Conservation (phyloP, 352 stramenopile species). For the Pythium plurisporium region DNA sequence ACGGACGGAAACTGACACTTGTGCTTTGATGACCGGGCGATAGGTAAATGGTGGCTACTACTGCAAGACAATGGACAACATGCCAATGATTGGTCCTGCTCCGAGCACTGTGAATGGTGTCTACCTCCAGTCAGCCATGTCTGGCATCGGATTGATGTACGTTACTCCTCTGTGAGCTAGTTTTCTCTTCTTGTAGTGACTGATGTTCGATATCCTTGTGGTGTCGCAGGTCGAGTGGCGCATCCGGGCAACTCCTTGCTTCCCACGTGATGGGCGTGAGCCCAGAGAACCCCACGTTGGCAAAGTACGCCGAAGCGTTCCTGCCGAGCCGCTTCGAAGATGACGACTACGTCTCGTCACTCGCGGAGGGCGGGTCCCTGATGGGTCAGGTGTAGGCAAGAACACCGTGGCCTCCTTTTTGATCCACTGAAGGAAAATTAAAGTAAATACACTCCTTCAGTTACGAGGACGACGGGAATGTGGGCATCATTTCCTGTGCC, state of each 20-base stretch:
- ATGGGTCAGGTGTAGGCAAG: conserved; percentile 52
- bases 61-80: conserved; percentile 76
- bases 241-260: conserved; percentile 58
- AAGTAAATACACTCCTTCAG: background rate
- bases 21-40: background rate
- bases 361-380: conserved; percentile 37
- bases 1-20: background rate
- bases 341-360: conserved; percentile 47
- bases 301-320: conserved; percentile 47
- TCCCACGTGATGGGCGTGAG: conserved; percentile 56
- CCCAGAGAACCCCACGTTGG: conserved; percentile 37
- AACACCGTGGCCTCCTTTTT: background rate
- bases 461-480: conserved; percentile 41
- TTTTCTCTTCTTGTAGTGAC: background rate
- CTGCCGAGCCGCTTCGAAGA: conserved; percentile 63
- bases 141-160: conserved; percentile 66
- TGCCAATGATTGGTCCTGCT: conserved; percentile 62
- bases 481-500: conserved; percentile 72
- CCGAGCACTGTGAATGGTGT: conserved; percentile 54
- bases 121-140: conserved; percentile 73
- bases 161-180: background rate
- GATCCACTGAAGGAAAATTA: background rate
- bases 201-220: background rate
- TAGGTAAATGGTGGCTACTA: conserved; percentile 75
- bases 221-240: conserved; percentile 51